Base-by-base conservation (phyloP, 2,329 filamentous ascomycete genomes). In the Fonsecaea pedrosoi region DNA sequence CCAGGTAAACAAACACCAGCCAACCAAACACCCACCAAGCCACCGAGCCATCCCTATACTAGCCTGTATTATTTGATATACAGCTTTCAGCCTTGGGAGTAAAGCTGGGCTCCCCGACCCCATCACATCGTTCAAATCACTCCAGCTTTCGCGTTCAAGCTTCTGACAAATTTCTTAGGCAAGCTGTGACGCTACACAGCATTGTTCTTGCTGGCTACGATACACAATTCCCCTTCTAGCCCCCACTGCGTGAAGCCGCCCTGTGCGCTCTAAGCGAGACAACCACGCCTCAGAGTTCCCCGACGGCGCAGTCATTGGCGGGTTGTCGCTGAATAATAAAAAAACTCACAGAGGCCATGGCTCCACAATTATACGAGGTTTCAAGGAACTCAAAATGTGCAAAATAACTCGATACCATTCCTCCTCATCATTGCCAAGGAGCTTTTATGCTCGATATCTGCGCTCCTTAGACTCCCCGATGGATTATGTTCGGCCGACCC, bases 161-260 rank as follows among this genome's bases (percentile, higher is more conserved):
- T 60, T 35, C 57, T 60, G 40, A 60, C 57, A 59, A 59, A 59
- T 59, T 48, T 18, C 6, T 30, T 50, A 4, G 15, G 25, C 9
- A 59, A 3, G 12, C 38, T 59, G 38, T 13, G 55, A 38, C 9
- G n/a, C 12, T 13, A 12, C 32, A 30, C 13, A 6, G n/a, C 18
- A n/a, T 18, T 30, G 2, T n/a, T 15, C 38, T 42, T 15, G 12
- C 40, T 7, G 15, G 1, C 40, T 8, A 45, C 38, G n/a, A 35
- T 32, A n/a, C 3, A 34, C n/a, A 45, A 15, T 21, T 13, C 7
- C 38, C 40, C 30, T 60, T 32, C 6, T 45, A 3, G 57, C 40
- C 34, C 34, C 15, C 55, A 30, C 21, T 21, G 45, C 21, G 7
- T 48, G 42, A 21, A 48, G 42, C 42, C 42, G 42, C 42, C n/a